phyloP scores from a whole-genome alignment of 768 basidiomycete species.

The Boletus vermiculosoides region DNA sequence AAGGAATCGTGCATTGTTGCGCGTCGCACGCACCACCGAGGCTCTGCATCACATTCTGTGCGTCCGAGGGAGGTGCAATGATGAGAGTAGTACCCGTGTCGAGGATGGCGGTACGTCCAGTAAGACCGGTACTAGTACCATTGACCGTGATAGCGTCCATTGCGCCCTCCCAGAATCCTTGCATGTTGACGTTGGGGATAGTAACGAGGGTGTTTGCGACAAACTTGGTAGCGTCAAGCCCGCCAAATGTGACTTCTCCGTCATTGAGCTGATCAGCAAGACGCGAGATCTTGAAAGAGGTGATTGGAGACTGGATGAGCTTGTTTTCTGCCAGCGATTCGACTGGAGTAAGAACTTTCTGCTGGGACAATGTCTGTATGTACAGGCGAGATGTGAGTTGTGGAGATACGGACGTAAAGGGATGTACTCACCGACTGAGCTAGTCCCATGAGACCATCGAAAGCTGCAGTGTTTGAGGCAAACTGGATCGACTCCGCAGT shows the following conservation, averaged over 20 bases:
- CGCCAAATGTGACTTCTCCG: conserved; percentile 82
- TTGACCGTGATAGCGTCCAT: conserved; percentile 60
- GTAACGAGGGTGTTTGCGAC: conserved; percentile 55
- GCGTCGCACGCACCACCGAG: conserved; percentile 52
- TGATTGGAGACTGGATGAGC: conserved; percentile 60
- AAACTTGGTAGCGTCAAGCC: conserved; percentile 69
- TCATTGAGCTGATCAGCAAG: conserved; percentile 61
- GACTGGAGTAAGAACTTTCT: conserved; percentile 63
- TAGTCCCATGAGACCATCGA: conserved; percentile 78
- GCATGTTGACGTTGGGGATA: conserved; percentile 57
- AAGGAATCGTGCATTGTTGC: conserved; percentile 62
- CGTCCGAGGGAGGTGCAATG: conserved; percentile 46
- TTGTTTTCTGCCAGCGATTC: conserved; percentile 63
- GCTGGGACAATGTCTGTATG: conserved; percentile 61
- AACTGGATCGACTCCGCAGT: conserved; percentile 61
- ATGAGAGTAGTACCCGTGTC: conserved; percentile 51
- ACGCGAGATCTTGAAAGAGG: conserved; percentile 80
- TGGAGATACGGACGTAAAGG: conserved; percentile 9
- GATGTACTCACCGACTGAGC: conserved; percentile 57
- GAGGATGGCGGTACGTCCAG: conserved; percentile 67
- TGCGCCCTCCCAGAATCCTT: conserved; percentile 80
- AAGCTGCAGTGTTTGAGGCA: conserved; percentile 44
- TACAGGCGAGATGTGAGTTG: neutral
- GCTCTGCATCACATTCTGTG: conserved; percentile 55
- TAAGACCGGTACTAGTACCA: conserved; percentile 49